Base-by-base conservation (phyloP, 2,329 filamentous ascomycete species). In the Microcyclospora pomicola region DNA sequence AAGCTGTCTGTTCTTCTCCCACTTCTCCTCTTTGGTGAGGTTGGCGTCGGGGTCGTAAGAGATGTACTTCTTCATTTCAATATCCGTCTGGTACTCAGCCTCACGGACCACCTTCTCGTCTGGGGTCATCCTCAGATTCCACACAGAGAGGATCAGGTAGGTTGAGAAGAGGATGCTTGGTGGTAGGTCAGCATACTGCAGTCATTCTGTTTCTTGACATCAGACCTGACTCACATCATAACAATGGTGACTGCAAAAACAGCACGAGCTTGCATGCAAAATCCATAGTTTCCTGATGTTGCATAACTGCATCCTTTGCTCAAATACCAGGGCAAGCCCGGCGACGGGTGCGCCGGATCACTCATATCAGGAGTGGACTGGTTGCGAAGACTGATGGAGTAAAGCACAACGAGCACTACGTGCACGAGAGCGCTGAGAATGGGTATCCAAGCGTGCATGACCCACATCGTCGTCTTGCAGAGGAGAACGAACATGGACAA, bases 401-500 rank as follows among this genome's bases (percentile, higher is more conserved):
- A 87, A 32, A 87, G 64, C 2, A 62, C 69, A 14, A 72, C 59
- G 50, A 84, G 64, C 35, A 66, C 55, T 34, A 68, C 44, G 56
- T 80, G 77, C 49, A 76, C 59, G 38, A 77, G 43, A 15, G 74
- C 56, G 42, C 73, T 75, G 39, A 86, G 42, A 42, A 82, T 55
- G 5, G 82, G 82, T 47, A 69, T 75, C 68, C 76, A 84, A 51
- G 78, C 63, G 55, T 79, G 75, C 69, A 86, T 75, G 51, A 83
- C 74, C 61, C 73, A 77, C 51, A 73, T 68, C 43, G 80, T 73
- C 45, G 73, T 67, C 65, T 85, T 86, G 57, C 70, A 66, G 33
- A 87, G 69, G 44, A 84, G 71, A 55, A 85, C 68, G 65, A 88
- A 88, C 57, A 82, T 78, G 41, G 75, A 77, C 38, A 85, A 66